A percentile compares a stretch with the other conserved stretches of the same genome.
These are phyloP conservation scores for Trichophyton benhamiae DNA, from an alignment of 2,329 filamentous ascomycete genomes.

Conservation along the genomic window DNA sequence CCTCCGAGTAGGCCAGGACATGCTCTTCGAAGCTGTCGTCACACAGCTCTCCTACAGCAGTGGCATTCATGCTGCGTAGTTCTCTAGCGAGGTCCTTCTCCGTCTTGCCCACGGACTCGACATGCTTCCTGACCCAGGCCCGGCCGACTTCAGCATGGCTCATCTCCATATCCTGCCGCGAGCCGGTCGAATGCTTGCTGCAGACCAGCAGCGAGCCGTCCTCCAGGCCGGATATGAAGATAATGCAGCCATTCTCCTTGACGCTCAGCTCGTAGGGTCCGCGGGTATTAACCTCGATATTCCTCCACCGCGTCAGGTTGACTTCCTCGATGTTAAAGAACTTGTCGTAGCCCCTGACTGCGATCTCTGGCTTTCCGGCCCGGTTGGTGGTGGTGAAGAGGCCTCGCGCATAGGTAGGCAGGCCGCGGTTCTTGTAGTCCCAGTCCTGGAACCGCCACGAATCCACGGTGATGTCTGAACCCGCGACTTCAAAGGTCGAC, in stretches of 20 bases:
- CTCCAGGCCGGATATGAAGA: slow-evolving; percentile 85
- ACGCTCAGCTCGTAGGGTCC: slow-evolving; percentile 91
- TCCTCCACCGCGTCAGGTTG: slow-evolving; percentile 65
- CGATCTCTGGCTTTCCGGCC: slow-evolving; percentile 61
- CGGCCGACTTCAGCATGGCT: slow-evolving; percentile 83
- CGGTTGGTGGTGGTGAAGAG: slow-evolving; percentile 72
- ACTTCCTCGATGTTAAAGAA: slow-evolving; percentile 94
- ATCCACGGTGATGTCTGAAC: slow-evolving; percentile 57
- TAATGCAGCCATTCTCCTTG: slow-evolving; percentile 99
- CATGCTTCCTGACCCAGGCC: slow-evolving; percentile 65
- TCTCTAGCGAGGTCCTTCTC: slow-evolving; percentile 64
- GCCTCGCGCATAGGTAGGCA: slow-evolving; percentile 87
- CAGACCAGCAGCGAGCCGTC: slow-evolving; percentile 88
- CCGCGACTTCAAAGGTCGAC: slow-evolving; percentile 59
- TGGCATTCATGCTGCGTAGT: slow-evolving; percentile 70
- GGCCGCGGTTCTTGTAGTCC: slow-evolving; percentile 79
- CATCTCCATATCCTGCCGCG: slow-evolving; percentile 54
- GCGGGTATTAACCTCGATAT: slow-evolving; percentile 60
- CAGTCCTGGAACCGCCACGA: slow-evolving; percentile 92
- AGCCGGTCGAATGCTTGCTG: slow-evolving; percentile 94
- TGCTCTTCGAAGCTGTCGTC: slow-evolving; percentile 96
- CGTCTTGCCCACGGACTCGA: slow-evolving; percentile 64
- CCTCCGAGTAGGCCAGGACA: slow-evolving; percentile 73
- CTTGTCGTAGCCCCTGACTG: slow-evolving; percentile 87
- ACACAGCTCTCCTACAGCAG: slow-evolving; percentile 88